These are phyloP conservation scores for Teunomyces atbi DNA, from an alignment of 805 yeast species.

Conservation along the genomic window DNA sequence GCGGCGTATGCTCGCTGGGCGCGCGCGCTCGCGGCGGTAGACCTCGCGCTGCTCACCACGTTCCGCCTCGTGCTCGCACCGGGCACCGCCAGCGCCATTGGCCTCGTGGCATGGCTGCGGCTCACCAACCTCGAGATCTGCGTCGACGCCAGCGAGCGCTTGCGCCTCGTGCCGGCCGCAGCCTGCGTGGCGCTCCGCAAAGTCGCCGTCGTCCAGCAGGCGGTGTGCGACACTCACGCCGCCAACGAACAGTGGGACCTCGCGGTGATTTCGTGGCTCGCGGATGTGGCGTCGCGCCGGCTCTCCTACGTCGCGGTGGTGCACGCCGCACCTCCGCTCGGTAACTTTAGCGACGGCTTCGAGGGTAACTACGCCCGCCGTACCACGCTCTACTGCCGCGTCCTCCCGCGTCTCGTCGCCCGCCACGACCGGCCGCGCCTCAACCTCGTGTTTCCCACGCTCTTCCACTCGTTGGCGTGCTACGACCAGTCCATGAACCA, in stretches of 20 bases:
- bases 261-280: slow-evolving; percentile 43
- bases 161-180: slow-evolving; percentile 32
- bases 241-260: slow-evolving; percentile 41
- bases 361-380: slow-evolving; percentile 73
- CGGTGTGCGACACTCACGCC: slow-evolving; percentile 32
- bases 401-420: slow-evolving; percentile 41
- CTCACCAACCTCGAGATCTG: slow-evolving; percentile 47
- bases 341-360: slow-evolving; percentile 58
- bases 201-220: slow-evolving; percentile 34
- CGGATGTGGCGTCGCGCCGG: slow-evolving; percentile 3
- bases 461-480: slow-evolving; percentile 58
- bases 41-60: neutral
- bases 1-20: neutral
- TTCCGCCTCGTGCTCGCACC: neutral
- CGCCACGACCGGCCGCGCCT: slow-evolving; percentile 28
- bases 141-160: slow-evolving; percentile 47
- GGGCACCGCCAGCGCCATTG: neutral
- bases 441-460: slow-evolving; percentile 54
- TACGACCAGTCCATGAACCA: slow-evolving; percentile 72
- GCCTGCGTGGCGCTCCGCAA: slow-evolving; percentile 31
- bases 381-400: slow-evolving; percentile 46
- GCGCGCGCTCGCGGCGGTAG: neutral
- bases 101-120: slow-evolving; percentile 11
- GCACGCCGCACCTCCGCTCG: slow-evolving; percentile 59
- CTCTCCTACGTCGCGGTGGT: slow-evolving; percentile 43